Evolutionary conservation across 805 yeast genomes (phyloP).

Genomic region (Citeromyces matritensis): DNA sequence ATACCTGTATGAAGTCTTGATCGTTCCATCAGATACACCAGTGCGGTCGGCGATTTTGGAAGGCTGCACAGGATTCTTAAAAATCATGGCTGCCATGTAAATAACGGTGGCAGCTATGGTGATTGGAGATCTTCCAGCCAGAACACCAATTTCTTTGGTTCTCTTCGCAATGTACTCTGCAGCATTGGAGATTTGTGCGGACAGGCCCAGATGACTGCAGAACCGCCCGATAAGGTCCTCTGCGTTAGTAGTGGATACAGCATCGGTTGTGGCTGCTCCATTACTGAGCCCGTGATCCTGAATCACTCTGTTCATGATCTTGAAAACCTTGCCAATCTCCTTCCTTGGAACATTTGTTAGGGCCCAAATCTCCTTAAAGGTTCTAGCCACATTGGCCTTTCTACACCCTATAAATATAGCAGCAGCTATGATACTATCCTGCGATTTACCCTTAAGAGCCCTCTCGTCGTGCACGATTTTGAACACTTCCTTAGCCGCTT

Average conservation of each 20-base stretch:
- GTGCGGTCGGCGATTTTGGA: constrained; percentile 78
- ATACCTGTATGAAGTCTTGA: constrained; percentile 79
- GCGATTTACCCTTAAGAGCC: constrained; percentile 77
- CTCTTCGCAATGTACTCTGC: constrained; percentile 87
- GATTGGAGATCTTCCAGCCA: constrained; percentile 94
- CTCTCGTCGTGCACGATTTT: constrained; percentile 82
- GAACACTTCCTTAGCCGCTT: constrained; percentile 94
- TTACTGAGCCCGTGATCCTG: constrained; percentile 36
- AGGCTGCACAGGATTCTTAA: constrained; percentile 64
- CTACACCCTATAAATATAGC: constrained; percentile 91
- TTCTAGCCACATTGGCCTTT: constrained; percentile 84
- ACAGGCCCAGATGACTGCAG: constrained; percentile 87
- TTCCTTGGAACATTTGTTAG: constrained; percentile 86
- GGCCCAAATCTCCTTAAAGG: constrained; percentile 93
- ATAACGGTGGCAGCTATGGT: constrained; percentile 97
- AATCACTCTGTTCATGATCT: constrained; percentile 52
- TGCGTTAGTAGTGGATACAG: constrained; percentile 78
- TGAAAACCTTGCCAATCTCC: constrained; percentile 87
- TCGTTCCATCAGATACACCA: constrained; percentile 96
- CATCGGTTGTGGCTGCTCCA: constrained; percentile 30
- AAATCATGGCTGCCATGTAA: constrained; percentile 85
- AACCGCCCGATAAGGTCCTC: constrained; percentile 91
- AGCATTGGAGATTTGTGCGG: constrained; percentile 74
- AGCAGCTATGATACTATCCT: constrained; percentile 92
- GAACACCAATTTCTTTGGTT: constrained; percentile 81